Base-by-base conservation (phyloP, 495 filamentous ascomycete species). In the Lasiosphaeriaceae sp. region DNA sequence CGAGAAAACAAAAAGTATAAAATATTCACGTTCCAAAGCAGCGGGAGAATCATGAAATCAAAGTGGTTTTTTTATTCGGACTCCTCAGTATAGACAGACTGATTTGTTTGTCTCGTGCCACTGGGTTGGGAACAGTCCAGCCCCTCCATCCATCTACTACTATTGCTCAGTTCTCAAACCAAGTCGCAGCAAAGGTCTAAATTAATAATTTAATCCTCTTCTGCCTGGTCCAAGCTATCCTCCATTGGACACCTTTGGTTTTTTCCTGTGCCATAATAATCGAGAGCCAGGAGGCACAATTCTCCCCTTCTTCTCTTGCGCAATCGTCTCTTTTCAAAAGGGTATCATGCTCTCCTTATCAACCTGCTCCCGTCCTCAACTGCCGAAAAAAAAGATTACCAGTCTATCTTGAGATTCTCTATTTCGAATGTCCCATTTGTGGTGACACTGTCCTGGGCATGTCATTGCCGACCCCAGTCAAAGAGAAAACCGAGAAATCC, bases 401-500 rank as follows among this genome's bases (percentile, higher is more conserved):
- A 70, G 73, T 74, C 72, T 73, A 74, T 74, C 56, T 58, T 49
- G 58, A 35, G 47, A 34, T 63, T 64, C 59, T 69, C 62, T 63
- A 59, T 58, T 58, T 31, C 26, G 47, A 58, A 53, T 66, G 54
- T 66, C 59, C 57, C 60, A 47, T 45, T 39, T 60, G 54, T 56
- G 56, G 47, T 66, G 60, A 64, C 59, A 60, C 55, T 51, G 23
- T 55, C 56, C 52, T 54, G 56, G 44, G 50, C 60, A 70, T 65
- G 61, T 54, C 61, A 52, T 46, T 50, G 56, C 47, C 58, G 63
- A 62, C 55, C 60, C 58, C 66, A 70, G 71, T 74, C 70, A 75
- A 71, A 77, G 64, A 72, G 26, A 31, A 9, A 74, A 70, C 69
- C 66, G 74, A 79, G 76, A 77, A 76, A 79, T 77, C 79, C 77